Evolutionary conservation across 768 basidiomycete genomes (phyloP).

Genomic region (Mycena alexandri): DNA sequence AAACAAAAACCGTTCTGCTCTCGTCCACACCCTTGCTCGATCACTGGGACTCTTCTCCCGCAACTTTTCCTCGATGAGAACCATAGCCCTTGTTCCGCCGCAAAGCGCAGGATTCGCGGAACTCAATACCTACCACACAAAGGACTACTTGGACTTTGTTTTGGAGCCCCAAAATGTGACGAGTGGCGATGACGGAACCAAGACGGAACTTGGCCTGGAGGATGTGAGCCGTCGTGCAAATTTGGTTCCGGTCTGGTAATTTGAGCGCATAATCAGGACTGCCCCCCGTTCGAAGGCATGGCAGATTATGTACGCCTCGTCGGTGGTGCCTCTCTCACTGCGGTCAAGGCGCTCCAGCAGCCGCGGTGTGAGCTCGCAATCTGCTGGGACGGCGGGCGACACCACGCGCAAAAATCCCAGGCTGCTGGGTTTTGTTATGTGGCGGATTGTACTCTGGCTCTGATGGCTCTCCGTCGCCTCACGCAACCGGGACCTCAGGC

Average conservation of each 20-base stretch:
- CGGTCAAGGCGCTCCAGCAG: constrained; percentile 69
- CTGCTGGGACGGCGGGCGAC: constrained; percentile 95
- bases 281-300: constrained; percentile 81
- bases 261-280: constrained; percentile 66
- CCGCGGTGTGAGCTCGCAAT: constrained; percentile 72
- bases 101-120: constrained; percentile 66
- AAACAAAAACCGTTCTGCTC: constrained; percentile 71
- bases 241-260: not conserved
- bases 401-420: constrained; percentile 83
- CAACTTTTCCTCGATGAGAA: constrained; percentile 41
- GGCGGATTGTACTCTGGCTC: constrained; percentile 87
- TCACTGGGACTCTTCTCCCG: constrained; percentile 62
- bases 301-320: constrained; percentile 76
- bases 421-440: constrained; percentile 97
- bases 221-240: constrained; percentile 55
- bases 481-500: constrained; percentile 27
- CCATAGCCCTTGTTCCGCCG: constrained; percentile 65
- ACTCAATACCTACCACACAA: constrained; percentile 76
- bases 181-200: constrained; percentile 28
- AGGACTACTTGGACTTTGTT: constrained; percentile 76
- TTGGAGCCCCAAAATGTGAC: constrained; percentile 52
- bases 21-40: constrained; percentile 75
- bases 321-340: constrained; percentile 84
- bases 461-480: constrained; percentile 67
- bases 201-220: constrained; percentile 68